Evolutionary conservation across 768 basidiomycete species (phyloP).

Genomic region (Chalciporus chontae): DNA sequence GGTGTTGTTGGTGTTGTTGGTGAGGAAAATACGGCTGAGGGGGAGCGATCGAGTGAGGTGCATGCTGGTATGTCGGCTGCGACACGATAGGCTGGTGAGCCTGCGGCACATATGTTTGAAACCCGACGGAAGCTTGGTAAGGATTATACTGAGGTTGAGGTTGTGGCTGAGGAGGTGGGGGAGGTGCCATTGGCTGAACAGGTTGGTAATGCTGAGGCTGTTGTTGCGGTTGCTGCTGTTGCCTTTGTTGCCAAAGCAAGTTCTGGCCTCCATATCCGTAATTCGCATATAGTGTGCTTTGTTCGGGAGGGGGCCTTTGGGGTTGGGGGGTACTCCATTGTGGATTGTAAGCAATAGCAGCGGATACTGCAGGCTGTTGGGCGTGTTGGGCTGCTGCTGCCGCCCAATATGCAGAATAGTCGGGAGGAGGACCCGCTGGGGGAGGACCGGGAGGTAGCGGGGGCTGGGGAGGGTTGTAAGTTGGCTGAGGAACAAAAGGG

Average conservation of each 20-base stretch:
- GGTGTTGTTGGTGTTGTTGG: conserved; percentile 37
- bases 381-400: conserved; percentile 46
- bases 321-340: conserved; percentile 67
- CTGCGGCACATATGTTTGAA: conserved; percentile 67
- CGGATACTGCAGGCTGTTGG: conserved; percentile 32
- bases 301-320: conserved; percentile 68
- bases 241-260: conserved; percentile 61
- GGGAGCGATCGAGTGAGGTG: conserved; percentile 34
- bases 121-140: conserved; percentile 67
- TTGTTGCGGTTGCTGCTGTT: conserved; percentile 53
- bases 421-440: conserved; percentile 66
- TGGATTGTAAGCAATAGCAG: conserved; percentile 52
- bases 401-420: conserved; percentile 79
- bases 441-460: conserved; percentile 80
- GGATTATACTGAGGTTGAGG: conserved; percentile 69
- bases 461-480: conserved; percentile 68
- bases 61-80: conserved; percentile 47
- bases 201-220: conserved; percentile 46
- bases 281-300: conserved; percentile 84
- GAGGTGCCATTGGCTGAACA: conserved; percentile 49
- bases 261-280: conserved; percentile 83
- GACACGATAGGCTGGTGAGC: conserved; percentile 47
- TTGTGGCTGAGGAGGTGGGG: conserved; percentile 50
- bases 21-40: conserved; percentile 41
- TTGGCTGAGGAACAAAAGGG: conserved; percentile 69